Evolutionary conservation across 805 yeast species (phyloP), one percentile per base, ranked within the genome.

Genomic region (Candida ulmi): DNA sequence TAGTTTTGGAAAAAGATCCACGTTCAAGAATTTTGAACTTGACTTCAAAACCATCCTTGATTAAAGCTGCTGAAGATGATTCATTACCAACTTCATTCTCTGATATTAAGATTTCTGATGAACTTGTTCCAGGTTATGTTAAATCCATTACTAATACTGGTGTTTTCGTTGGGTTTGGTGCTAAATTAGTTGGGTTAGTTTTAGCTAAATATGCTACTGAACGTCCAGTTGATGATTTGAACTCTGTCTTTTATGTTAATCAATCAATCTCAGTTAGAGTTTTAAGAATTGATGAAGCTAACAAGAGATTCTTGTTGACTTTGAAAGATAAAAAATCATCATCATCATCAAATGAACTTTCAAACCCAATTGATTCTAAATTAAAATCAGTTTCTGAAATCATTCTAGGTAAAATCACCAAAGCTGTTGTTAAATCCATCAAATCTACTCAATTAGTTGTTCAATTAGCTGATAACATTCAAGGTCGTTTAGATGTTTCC

Each of bases 111-210:
- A 63, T 69, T 12, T 72, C 76, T 9, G 64, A 65, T 33, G 64
- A 65, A 18, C 52, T 66, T 23, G 61, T 86, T 38, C 72, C 75
- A 41, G 99, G 98, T 32, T 90, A 70, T 57, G 77, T 91, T 30
- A 83, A 78, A 48, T 80, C 88, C 16, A 76, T 83, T 16, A 85
- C 95, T n/a, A 72, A 71, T 33, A 72, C 72, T 56, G 98, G 98
- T 47, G 68, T 88, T 11, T 91, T 91, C 57, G 83, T 91, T 42
- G 75, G 82, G 0, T 91, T 91, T 61, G 87, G 81, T 41, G 83
- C 84, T 46, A 76, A 74, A 39, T 74, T 91, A 46, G 85, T 87
- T 25, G 98, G 97, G 38, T 71, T 91, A 47, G 83, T 88, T 4
- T 72, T 86, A 44, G 84, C 90, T 40, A 78, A 81, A 54, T 78